These are phyloP conservation scores for Aspergillus udagawae DNA, from an alignment of 2,329 filamentous ascomycete genomes.

Conservation along the genomic window DNA sequence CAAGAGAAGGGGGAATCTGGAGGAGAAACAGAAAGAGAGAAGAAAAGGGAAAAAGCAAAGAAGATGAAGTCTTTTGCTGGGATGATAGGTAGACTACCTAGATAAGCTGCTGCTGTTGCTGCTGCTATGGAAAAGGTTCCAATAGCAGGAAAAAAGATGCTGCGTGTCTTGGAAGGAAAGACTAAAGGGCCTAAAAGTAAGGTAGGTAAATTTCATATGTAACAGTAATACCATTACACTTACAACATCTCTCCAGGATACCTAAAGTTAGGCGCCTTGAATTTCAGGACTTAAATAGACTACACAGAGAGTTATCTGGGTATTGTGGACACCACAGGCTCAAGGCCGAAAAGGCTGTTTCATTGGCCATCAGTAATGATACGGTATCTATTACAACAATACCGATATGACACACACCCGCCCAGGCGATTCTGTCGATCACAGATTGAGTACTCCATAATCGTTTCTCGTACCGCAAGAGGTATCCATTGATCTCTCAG, in stretches of 20 bases:
- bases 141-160: constrained; percentile 19
- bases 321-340: neutral
- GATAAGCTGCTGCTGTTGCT: neutral
- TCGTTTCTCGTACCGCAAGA: constrained; percentile 4
- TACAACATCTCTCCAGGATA: neutral
- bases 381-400: neutral
- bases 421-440: constrained; percentile 11
- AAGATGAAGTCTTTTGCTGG: constrained; percentile 11
- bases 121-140: constrained; percentile 5
- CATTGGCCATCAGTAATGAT: neutral
- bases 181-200: neutral
- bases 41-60: constrained; percentile 21
- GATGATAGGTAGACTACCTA: constrained; percentile 13
- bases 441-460: neutral
- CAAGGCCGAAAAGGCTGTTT: neutral
- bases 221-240: neutral
- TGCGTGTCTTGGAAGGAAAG: constrained; percentile 15
- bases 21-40: constrained; percentile 10
- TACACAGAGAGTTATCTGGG: neutral
- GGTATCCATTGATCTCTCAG: constrained; percentile 15
- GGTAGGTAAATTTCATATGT: neutral
- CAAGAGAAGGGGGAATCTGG: constrained; percentile 13
- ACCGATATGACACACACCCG: neutral
- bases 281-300: neutral
- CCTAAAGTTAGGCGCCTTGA: neutral